Evolutionary conservation across 495 filamentous ascomycete species (phyloP).

Genomic region (Aspergillus sclerotiicarbonarius): DNA sequence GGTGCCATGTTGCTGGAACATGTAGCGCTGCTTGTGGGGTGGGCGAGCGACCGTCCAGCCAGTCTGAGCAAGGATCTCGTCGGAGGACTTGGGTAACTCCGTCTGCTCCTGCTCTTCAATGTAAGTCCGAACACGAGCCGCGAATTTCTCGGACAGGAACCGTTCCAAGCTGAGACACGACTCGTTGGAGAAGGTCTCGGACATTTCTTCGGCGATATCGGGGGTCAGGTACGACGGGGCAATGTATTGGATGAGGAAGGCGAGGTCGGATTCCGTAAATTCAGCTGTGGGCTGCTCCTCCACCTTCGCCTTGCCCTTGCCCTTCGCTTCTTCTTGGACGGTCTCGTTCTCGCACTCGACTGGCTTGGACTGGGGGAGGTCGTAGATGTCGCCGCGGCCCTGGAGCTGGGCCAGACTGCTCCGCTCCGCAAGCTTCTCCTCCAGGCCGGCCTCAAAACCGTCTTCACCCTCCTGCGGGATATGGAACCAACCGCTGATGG

Average conservation of each 20-base stretch:
- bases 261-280: conserved; percentile 72
- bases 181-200: conserved; percentile 73
- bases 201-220: conserved; percentile 81
- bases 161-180: conserved; percentile 75
- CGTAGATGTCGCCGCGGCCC: conserved; percentile 83
- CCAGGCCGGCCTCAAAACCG: conserved; percentile 85
- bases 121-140: conserved; percentile 61
- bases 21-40: conserved; percentile 92
- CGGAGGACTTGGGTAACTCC: conserved; percentile 38
- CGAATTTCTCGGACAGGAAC: conserved; percentile 77
- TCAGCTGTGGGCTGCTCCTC: conserved; percentile 46
- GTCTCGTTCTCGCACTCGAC: conserved; percentile 35
- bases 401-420: conserved; percentile 90
- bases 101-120: conserved; percentile 63
- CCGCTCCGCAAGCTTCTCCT: conserved; percentile 80
- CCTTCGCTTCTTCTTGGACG: conserved; percentile 27
- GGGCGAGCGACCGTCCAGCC: conserved; percentile 77
- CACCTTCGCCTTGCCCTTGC: conserved; percentile 44
- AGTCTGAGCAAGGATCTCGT: conserved; percentile 56
- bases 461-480: conserved; percentile 95
- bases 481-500: conserved; percentile 99
- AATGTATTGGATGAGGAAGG: conserved; percentile 86
- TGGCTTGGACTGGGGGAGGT: conserved; percentile 68
- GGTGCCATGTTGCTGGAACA: conserved; percentile 64
- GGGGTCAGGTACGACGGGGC: conserved; percentile 90